Conservation (phyloP, 371 early-diverging fungal species). For the Mortierella sp. region DNA sequence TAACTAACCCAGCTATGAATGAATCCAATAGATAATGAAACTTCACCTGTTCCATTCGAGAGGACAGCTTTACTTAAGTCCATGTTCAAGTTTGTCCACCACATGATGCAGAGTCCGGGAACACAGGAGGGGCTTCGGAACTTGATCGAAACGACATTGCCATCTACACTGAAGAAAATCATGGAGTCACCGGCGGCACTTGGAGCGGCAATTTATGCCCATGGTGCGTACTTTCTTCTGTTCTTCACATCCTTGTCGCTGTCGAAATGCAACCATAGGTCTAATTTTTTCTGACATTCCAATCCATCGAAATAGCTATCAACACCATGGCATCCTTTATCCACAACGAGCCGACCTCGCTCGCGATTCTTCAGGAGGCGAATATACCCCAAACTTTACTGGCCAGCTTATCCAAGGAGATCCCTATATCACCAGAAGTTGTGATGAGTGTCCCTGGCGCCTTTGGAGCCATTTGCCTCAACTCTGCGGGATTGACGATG, state of each 20-base stretch:
- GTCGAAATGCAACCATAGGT: background rate
- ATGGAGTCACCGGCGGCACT: conserved; percentile 81
- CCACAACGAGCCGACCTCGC: conserved; percentile 96
- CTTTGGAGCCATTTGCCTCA: conserved; percentile 97
- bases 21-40: conserved; percentile 20
- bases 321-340: conserved; percentile 96
- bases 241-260: background rate
- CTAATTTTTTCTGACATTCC: background rate
- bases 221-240: conserved; percentile 60
- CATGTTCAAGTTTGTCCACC: conserved; percentile 90
- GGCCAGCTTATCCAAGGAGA: conserved; percentile 70
- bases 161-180: conserved; percentile 79
- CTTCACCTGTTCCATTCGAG: conserved; percentile 64
- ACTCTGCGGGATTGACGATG: conserved; percentile 86
- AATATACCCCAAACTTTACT: conserved; percentile 90
- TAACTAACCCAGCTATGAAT: background rate
- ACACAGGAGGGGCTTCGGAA: conserved; percentile 93
- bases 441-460: conserved; percentile 91
- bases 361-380: conserved; percentile 93
- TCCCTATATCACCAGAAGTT: conserved; percentile 84
- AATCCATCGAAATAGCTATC: conserved; percentile 71
- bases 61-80: conserved; percentile 81
- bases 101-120: conserved; percentile 94
- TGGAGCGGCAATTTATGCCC: conserved; percentile 81
- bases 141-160: conserved; percentile 91